phyloP scores from a whole-genome alignment of 345 rosid species.

The Nephelium lappaceum region DNA sequence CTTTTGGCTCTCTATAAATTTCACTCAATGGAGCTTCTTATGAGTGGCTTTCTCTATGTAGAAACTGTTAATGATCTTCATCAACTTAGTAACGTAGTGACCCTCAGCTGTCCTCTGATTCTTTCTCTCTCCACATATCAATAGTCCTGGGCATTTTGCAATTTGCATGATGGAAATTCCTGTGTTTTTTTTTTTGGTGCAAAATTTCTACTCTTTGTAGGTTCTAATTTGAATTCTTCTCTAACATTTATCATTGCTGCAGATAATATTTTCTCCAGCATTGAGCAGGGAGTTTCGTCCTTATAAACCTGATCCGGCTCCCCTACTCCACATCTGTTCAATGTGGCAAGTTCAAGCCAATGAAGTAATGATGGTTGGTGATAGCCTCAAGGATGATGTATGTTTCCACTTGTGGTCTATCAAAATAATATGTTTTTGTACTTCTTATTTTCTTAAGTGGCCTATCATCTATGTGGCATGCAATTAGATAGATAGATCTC shows the following conservation, averaged over 20 bases:
- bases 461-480: not conserved
- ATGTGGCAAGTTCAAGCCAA: conserved; percentile 74
- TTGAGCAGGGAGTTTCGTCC: conserved; percentile 97
- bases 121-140: not conserved
- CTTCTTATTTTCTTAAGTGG: not conserved
- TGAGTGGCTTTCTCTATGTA: not conserved
- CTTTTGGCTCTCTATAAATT: not conserved
- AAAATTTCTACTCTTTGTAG: not conserved
- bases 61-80: not conserved
- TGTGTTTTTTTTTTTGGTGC: not conserved
- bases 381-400: conserved; percentile 97
- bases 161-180: not conserved
- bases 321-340: conserved; percentile 85
- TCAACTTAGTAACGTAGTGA: not conserved
- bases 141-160: not conserved
- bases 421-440: not conserved
- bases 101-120: not conserved
- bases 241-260: conserved; percentile 22
- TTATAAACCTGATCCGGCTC: conserved; percentile 91
- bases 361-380: conserved; percentile 96
- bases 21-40: not conserved
- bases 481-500: not conserved
- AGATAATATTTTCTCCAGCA: conserved; percentile 83
- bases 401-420: conserved; percentile 26
- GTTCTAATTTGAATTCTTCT: not conserved